phyloP scores from a whole-genome alignment of 371 early-diverging fungal species.

The Syncephalastrum monosporum region DNA sequence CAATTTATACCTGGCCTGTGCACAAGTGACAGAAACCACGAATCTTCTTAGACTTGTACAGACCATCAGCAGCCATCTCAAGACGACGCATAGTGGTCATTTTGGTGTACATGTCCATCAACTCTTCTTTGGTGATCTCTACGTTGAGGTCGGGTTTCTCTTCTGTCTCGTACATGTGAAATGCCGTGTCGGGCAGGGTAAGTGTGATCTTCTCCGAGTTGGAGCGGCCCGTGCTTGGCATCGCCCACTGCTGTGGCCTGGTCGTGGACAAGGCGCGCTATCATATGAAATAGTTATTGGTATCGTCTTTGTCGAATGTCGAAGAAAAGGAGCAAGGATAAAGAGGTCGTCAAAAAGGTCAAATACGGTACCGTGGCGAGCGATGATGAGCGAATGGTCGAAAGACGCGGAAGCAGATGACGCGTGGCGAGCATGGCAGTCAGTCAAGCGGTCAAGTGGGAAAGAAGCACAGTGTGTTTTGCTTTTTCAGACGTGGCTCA shows the following conservation, averaged over 20 bases:
- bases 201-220: slow-evolving; percentile 49
- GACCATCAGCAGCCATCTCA: slow-evolving; percentile 93
- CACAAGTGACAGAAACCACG: slow-evolving; percentile 99
- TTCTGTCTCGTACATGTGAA: slow-evolving; percentile 70
- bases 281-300: not conserved
- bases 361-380: not conserved
- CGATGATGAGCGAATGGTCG: slow-evolving; percentile 1
- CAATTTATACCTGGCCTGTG: slow-evolving; percentile 85
- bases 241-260: slow-evolving; percentile 28
- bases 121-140: slow-evolving; percentile 64
- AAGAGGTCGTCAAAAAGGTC: not conserved
- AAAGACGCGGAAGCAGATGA: not conserved
- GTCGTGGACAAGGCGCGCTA: slow-evolving; percentile 46
- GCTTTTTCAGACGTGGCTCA: too few species aligned
- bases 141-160: slow-evolving; percentile 55
- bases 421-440: too few species aligned
- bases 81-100: slow-evolving; percentile 91
- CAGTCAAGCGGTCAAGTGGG: too few species aligned
- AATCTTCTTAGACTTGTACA: slow-evolving; percentile 96
- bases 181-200: slow-evolving; percentile 57
- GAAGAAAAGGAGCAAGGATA: not conserved
- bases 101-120: slow-evolving; percentile 79
- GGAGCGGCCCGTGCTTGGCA: slow-evolving; percentile 9
- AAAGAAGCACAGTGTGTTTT: too few species aligned
- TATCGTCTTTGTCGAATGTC: not conserved